A percentile compares a stretch with the other conserved stretches of the same genome.
Conservation (phyloP, 805 yeast species). For the Candida tallmaniae region DNA sequence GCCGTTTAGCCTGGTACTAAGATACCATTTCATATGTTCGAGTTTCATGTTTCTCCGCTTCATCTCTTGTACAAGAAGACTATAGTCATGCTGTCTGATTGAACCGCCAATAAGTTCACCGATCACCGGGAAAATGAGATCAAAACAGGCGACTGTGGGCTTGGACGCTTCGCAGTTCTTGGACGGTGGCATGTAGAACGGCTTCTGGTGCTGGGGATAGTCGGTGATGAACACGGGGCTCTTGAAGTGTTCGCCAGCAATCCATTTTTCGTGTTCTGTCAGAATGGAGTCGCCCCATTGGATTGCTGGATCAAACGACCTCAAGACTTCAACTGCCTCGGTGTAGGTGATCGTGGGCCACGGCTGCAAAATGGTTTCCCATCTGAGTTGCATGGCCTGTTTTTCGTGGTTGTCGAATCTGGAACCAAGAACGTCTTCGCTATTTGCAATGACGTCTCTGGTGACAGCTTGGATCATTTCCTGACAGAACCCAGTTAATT, state of each 20-base stretch:
- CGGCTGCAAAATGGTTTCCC: slow-evolving; percentile 48
- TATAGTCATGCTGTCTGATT: slow-evolving; percentile 70
- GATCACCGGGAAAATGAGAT: slow-evolving; percentile 80
- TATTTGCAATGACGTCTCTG: slow-evolving; percentile 4
- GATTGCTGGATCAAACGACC: slow-evolving; percentile 17
- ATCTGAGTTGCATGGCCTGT: slow-evolving; percentile 43
- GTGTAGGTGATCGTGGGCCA: slow-evolving; percentile 77
- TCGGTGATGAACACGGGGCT: slow-evolving; percentile 87
- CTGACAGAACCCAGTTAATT: slow-evolving; percentile 65
- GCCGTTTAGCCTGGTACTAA: slow-evolving; percentile 69
- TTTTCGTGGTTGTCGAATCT: slow-evolving; percentile 36
- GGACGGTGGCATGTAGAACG: slow-evolving; percentile 83
- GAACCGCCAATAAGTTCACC: slow-evolving; percentile 97
- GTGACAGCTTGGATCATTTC: slow-evolving; percentile 55
- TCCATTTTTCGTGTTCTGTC: slow-evolving; percentile 89
- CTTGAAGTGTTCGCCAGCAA: slow-evolving; percentile 63
- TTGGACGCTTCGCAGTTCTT: slow-evolving; percentile 20
- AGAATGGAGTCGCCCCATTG: slow-evolving; percentile 70
- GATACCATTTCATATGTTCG: slow-evolving; percentile 73
- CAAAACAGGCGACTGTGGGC: slow-evolving; percentile 84
- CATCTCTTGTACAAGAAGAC: slow-evolving; percentile 47
- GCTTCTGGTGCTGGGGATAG: slow-evolving; percentile 75
- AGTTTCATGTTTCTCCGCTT: slow-evolving; percentile 50
- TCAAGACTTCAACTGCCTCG: slow-evolving; percentile 58
- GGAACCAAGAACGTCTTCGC: slow-evolving; percentile 27